phyloP scores from a whole-genome alignment of 2,329 filamentous ascomycete genomes.

The Aspergillus quadricinctus region DNA sequence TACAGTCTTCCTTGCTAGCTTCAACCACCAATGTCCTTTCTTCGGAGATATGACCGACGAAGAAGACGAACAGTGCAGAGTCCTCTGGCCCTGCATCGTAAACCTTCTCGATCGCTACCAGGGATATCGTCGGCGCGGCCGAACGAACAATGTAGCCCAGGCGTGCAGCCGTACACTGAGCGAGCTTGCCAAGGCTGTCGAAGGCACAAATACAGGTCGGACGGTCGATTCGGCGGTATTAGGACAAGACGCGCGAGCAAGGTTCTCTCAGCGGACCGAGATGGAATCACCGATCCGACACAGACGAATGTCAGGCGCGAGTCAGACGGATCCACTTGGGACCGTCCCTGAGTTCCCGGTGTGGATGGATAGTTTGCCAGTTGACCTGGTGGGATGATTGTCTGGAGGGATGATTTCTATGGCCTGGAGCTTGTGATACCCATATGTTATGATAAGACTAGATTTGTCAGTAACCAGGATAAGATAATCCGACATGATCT shows the following conservation, averaged over 20 bases:
- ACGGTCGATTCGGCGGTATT: neutral
- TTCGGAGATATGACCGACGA: neutral
- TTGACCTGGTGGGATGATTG: conserved; percentile 9
- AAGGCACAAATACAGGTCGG: neutral
- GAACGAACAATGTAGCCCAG: neutral
- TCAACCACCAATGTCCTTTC: conserved; percentile 5
- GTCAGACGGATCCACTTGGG: neutral
- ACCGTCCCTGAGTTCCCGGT: neutral
- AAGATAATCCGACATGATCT: neutral
- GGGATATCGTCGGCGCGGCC: neutral
- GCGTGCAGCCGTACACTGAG: neutral
- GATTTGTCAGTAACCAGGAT: neutral
- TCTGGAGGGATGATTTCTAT: too few species aligned
- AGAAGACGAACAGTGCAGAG: neutral
- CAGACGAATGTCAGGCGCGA: neutral
- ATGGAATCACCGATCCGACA: neutral
- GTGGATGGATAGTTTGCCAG: conserved; percentile 12
- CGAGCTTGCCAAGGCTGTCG: neutral
- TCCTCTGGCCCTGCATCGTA: neutral
- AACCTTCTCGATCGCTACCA: conserved; percentile 1
- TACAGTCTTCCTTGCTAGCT: conserved; percentile 7
- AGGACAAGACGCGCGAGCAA: neutral
- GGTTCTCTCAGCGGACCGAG: neutral
- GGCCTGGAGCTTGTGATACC: neutral
- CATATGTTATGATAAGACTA: neutral